Evolutionary conservation across 192 early-diverging fungal species (phyloP), one percentile per base, ranked within the genome.

Genomic region (Pilaira anomala): DNA sequence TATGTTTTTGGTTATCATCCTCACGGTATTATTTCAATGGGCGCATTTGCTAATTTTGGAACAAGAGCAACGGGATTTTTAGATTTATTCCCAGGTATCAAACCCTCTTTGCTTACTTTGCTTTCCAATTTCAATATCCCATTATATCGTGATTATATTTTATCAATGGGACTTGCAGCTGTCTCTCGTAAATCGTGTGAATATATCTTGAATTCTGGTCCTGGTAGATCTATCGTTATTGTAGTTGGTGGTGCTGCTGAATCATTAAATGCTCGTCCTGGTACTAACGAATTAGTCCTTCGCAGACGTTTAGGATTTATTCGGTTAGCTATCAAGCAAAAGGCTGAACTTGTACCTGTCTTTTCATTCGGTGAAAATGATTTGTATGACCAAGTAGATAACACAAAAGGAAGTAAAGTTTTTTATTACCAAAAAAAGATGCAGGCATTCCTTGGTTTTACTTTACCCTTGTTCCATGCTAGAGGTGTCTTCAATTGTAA

Each of bases 281-380:
- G 81, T 22, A 72, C 77, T 2, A 67, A 80, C 21, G 87, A 93
- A 61, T 70, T 95, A 44, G 84, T 88, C 0, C 72, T 96, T 57
- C 83, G 86, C 60, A 91, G 87, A 54, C 84, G 94, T 22, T 65
- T 89, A 2, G 97, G 97, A 0, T 98, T 98, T 75, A 85, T 98
- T 63, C 89, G 91, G 60, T 76, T 96, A 42, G 97, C 97, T 8
- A 80, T 97, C 3, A 74, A 78, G 3, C 85, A 91, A 55, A 76
- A 76, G 5, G 89, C 94, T 14, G 76, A 76, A 24, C 74, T 98
- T 11, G 91, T 95, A 12, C 97, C 97, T 14, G 85, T 93, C 1
- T 92, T 92, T 71, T 86, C 87, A 22, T 97, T 99, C 78, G 95
- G 95, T 60, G 95, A 99, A 74, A 96, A 93, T 74, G 88, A 96